Percentiles rank a stretch among this genome's conserved stretches.
These are phyloP conservation scores for Phytophthora agathidicida DNA, from an alignment of 352 stramenopile species.

Conservation along the genomic window DNA sequence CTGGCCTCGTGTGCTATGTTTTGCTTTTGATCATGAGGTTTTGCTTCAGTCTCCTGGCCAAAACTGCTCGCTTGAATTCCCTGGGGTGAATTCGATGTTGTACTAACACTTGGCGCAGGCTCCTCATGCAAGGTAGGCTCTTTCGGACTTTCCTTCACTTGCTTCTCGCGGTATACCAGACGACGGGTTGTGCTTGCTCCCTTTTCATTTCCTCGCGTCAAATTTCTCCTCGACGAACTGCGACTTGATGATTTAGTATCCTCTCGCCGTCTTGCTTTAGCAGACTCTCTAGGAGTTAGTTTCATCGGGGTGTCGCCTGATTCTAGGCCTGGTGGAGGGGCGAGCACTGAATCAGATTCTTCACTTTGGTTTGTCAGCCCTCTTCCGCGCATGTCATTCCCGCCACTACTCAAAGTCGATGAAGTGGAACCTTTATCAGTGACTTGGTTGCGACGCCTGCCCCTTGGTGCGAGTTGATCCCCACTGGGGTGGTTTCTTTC, in stretches of 20 bases:
- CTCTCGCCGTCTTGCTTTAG: conserved; percentile 21
- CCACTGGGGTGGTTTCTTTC: conserved; percentile 8
- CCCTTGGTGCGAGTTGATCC: conserved; percentile 20
- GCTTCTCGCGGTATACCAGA: conserved; percentile 73
- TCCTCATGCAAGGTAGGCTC: conserved; percentile 9
- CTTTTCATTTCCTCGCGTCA: conserved; percentile 31
- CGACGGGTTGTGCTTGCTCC: conserved; percentile 27
- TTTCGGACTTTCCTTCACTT: conserved; percentile 26
- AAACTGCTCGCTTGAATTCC: conserved; percentile 8
- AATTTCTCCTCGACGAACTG: conserved; percentile 29
- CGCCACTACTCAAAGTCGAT: conserved; percentile 3
- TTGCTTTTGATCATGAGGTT: not conserved
- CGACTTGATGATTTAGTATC: conserved; percentile 32
- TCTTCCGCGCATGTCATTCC: conserved; percentile 14
- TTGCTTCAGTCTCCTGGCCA: not conserved
- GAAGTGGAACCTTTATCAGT: conserved; percentile 5
- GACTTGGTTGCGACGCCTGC: conserved; percentile 24
- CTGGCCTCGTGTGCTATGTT: not conserved
- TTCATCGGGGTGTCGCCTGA: conserved; percentile 20
- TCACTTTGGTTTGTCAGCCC: conserved; percentile 19
- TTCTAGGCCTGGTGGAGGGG: conserved; percentile 14
- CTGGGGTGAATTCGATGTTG: conserved; percentile 7
- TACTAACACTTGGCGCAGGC: not conserved
- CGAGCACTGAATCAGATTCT: not conserved
- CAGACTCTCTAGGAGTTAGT: conserved; percentile 1